Evolutionary conservation across 257 asterid species (phyloP), one percentile per base, ranked within the genome.

Genomic region (Jasminum sambac): DNA sequence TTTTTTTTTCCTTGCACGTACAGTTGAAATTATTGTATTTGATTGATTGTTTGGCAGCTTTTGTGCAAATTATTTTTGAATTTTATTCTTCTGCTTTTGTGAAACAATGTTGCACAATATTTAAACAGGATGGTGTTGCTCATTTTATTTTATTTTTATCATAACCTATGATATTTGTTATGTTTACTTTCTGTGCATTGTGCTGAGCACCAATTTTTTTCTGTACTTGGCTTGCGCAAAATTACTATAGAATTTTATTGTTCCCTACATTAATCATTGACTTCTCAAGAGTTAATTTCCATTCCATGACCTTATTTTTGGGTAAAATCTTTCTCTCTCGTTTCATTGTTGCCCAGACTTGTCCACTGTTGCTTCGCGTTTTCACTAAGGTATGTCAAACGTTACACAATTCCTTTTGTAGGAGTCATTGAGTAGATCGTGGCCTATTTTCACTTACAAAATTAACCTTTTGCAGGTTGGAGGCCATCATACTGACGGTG

Each of bases 401-500:
- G 3, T 38, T 13, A 23, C 6, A 13, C 13, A 17, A 38, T 40
- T n/a, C 17, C 23, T 38, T 19, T 16, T 5, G 37, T 64, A 8
- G 21, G 48, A 63, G n/a, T 12, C 13, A 16, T 55, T 25, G 23
- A 52, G 26, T 30, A 26, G 34, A 19, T 62, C 34, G n/a, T 55
- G 41, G 64, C 24, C 57, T 65, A 63, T 44, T 63, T 30, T 23
- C 55, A 64, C 62, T 55, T 6, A 55, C 36, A 26, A 25, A 68
- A 13, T 11, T 52, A 68, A 38, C 36, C 26, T 19, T 55, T 68
- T 30, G 48, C 83, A 95, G 98, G 84, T 82, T n/a, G 99, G 98
- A 68, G 86, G 86, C 21, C 99, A 95, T 86, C 98, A 91, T 72
- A 76, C 82, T 24, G 89, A 84, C 34, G 89, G 75, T 38, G 96